phyloP scores from a whole-genome alignment of 257 asterid genomes.

The Asclepias syriaca region DNA sequence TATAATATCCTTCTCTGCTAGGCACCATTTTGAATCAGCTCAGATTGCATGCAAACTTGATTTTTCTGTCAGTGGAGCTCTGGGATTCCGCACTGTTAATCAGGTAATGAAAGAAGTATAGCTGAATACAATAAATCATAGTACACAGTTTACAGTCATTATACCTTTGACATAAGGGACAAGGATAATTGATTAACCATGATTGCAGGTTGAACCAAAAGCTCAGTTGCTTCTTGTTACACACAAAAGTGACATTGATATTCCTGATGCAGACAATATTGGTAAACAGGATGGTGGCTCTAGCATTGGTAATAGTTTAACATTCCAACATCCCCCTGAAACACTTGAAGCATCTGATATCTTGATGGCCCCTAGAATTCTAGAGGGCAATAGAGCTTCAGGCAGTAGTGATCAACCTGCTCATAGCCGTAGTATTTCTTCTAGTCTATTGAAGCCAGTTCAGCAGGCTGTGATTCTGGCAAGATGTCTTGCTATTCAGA shows the following conservation, averaged over 20 bases:
- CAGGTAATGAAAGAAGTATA: conserved; percentile 44
- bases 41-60: conserved; percentile 50
- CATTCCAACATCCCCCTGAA: conserved; percentile 44
- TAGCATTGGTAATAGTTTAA: conserved; percentile 23
- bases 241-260: conserved; percentile 30
- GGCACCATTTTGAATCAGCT: conserved; percentile 70
- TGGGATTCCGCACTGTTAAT: conserved; percentile 85
- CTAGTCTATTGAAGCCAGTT: conserved; percentile 47
- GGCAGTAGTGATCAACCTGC: conserved; percentile 30
- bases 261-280: conserved; percentile 20
- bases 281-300: conserved; percentile 23
- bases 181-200: conserved; percentile 15
- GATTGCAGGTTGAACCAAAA: conserved; percentile 66
- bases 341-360: conserved; percentile 70
- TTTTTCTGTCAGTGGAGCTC: conserved; percentile 63
- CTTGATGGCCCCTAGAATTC: conserved; percentile 66
- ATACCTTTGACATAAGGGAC: not conserved
- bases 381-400: conserved; percentile 37
- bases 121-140: not conserved
- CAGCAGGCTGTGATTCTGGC: conserved; percentile 88
- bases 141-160: not conserved
- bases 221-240: conserved; percentile 70
- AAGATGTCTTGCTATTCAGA: conserved; percentile 62
- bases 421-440: conserved; percentile 31
- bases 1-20: conserved; percentile 23